phyloP scores from a whole-genome alignment of 2,329 filamentous ascomycete species.

The Penicillium sp. region DNA sequence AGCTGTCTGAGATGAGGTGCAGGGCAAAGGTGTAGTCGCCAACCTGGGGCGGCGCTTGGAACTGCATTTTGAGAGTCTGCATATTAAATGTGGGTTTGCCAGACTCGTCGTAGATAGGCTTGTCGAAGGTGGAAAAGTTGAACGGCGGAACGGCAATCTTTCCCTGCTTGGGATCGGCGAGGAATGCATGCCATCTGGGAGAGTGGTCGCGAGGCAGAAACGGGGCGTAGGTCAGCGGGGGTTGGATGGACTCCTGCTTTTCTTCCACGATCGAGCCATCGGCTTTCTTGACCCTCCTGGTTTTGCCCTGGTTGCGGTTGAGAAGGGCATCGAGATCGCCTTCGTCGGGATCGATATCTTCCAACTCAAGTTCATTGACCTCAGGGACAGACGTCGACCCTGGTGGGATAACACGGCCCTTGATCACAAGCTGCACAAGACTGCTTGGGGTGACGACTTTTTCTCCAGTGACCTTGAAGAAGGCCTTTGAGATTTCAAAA shows the following conservation, averaged over 20 bases:
- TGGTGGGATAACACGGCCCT: slow-evolving; percentile 88
- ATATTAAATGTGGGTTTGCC: slow-evolving; percentile 90
- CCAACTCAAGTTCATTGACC: slow-evolving; percentile 73
- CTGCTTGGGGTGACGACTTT: slow-evolving; percentile 87
- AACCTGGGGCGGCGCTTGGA: slow-evolving; percentile 86
- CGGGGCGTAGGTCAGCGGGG: slow-evolving; percentile 84
- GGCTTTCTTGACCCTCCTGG: slow-evolving; percentile 60
- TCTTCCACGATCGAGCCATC: slow-evolving; percentile 51
- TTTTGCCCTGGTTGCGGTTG: slow-evolving; percentile 63
- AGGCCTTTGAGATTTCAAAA: slow-evolving; percentile 82
- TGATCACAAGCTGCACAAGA: slow-evolving; percentile 89
- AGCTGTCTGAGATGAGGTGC: slow-evolving; percentile 91
- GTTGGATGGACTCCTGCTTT: slow-evolving; percentile 63
- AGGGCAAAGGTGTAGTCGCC: slow-evolving; percentile 94
- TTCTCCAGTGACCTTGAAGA: slow-evolving; percentile 98
- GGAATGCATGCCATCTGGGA: slow-evolving; percentile 89
- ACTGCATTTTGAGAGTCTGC: slow-evolving; percentile 95
- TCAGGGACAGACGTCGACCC: slow-evolving; percentile 68
- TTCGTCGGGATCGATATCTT: slow-evolving; percentile 89
- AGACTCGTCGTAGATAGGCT: slow-evolving; percentile 73
- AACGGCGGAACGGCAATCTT: slow-evolving; percentile 97
- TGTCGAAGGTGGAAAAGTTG: slow-evolving; percentile 89
- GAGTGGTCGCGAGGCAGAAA: slow-evolving; percentile 86
- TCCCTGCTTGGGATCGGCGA: slow-evolving; percentile 88
- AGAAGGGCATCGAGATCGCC: slow-evolving; percentile 83